phyloP scores from a whole-genome alignment of 2,329 filamentous ascomycete species.

The Paecilomyces sp. region DNA sequence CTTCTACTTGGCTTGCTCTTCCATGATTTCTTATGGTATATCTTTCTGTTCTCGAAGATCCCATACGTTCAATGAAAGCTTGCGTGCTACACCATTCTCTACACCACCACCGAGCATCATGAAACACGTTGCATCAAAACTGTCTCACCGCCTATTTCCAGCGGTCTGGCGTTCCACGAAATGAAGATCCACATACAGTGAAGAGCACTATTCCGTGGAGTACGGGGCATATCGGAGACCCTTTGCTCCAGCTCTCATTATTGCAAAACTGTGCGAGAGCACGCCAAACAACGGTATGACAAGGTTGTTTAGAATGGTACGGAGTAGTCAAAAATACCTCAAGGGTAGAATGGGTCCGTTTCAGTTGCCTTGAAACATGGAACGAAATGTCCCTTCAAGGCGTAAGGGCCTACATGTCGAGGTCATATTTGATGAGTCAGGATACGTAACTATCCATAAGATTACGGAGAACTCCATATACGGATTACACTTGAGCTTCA shows the following conservation, averaged over 20 bases:
- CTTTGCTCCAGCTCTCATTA: neutral
- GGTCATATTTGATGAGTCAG: too few relatives aligned
- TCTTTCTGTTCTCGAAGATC: neutral
- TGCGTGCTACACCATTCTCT: neutral
- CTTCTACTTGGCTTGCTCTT: neutral
- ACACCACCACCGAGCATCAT: neutral
- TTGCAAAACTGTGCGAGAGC: neutral
- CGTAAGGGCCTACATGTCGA: neutral
- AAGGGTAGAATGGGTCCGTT: neutral
- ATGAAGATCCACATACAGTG: neutral
- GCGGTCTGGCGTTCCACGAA: neutral
- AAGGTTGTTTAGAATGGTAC: neutral
- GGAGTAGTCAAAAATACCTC: neutral
- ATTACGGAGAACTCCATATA: neutral
- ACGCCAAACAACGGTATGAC: neutral
- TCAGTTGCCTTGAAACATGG: neutral
- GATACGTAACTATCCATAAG: neutral
- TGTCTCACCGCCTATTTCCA: neutral
- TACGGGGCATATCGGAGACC: neutral
- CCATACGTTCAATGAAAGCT: neutral
- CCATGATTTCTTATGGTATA: neutral
- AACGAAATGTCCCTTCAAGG: neutral
- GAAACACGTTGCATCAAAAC: neutral
- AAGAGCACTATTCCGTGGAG: neutral
- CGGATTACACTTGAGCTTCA: neutral